Conservation (phyloP, 2,329 filamentous ascomycete species). For the Colletotrichum zoysiae region DNA sequence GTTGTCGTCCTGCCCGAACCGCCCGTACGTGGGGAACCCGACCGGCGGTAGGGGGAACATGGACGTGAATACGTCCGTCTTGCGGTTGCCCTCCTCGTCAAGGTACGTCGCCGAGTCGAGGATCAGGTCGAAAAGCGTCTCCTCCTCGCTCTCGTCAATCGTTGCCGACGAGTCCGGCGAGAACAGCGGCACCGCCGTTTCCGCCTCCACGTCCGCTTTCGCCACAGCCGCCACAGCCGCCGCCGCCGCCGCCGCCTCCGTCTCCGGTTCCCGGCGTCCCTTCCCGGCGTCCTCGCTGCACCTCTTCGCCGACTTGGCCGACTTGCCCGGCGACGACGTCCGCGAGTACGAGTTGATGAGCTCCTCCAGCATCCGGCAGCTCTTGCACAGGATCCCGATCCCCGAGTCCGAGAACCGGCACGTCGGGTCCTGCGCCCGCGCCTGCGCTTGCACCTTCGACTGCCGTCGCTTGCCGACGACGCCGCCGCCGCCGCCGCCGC, state of each 20-base stretch:
- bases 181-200: background rate
- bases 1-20: conserved; percentile 11
- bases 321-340: conserved; percentile 21
- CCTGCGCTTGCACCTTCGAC: background rate
- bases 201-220: no score
- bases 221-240: background rate
- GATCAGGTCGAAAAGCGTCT: conserved; percentile 37
- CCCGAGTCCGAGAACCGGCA: conserved; percentile 39
- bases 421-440: conserved; percentile 5
- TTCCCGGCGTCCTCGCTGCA: background rate
- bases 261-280: background rate
- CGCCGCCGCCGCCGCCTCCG: no score
- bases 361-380: conserved; percentile 38
- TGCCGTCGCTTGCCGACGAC: conserved; percentile 1
- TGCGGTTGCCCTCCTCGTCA: conserved; percentile 29
- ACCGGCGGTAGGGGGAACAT: conserved; percentile 27
- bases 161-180: conserved; percentile 16
- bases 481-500: background rate
- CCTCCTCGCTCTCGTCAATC: conserved; percentile 37
- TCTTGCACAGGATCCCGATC: conserved; percentile 34
- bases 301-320: background rate
- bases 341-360: conserved; percentile 38
- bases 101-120: conserved; percentile 33
- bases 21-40: conserved; percentile 6
- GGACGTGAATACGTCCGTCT: conserved; percentile 16